These are phyloP conservation scores for Phytophthora fragariae DNA, from an alignment of 352 stramenopile genomes.

Conservation along the genomic window DNA sequence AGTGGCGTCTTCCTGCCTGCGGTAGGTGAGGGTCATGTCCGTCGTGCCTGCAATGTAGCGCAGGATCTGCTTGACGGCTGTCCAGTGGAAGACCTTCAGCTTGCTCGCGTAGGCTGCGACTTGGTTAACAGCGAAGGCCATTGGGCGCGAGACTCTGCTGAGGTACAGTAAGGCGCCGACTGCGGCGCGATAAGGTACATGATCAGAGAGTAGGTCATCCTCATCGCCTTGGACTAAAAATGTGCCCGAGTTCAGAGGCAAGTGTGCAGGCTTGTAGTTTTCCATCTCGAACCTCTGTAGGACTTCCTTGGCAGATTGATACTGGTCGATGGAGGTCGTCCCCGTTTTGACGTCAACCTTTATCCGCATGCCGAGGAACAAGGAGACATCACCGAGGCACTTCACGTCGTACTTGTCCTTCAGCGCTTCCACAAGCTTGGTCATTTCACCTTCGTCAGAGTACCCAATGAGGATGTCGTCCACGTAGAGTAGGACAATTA, in stretches of 20 bases:
- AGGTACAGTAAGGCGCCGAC: conserved; percentile 6
- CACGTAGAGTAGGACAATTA: conserved; percentile 12
- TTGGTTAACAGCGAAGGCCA: conserved; percentile 7
- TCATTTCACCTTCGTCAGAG: not conserved
- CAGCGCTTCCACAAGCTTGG: not conserved
- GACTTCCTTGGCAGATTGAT: conserved; percentile 6
- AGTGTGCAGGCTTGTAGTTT: not conserved
- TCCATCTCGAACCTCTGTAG: conserved; percentile 6
- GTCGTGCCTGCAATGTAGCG: not conserved
- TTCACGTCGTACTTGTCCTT: conserved; percentile 16
- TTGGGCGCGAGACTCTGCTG: conserved; percentile 8
- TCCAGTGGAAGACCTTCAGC: not conserved
- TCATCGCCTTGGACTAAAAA: conserved; percentile 6
- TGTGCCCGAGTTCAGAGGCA: conserved; percentile 3
- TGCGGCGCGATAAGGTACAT: not conserved
- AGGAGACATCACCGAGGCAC: conserved; percentile 1
- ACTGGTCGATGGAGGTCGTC: conserved; percentile 4
- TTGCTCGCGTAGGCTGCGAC: not conserved
- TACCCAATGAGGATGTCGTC: conserved; percentile 13
- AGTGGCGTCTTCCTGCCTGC: not conserved
- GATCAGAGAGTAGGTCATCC: not conserved
- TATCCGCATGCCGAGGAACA: conserved; percentile 15
- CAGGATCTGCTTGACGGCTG: conserved; percentile 1
- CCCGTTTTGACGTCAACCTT: not conserved
- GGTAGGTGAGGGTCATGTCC: not conserved